These are phyloP conservation scores for Lipomyces kockii DNA, from an alignment of 805 yeast genomes.

Conservation along the genomic window DNA sequence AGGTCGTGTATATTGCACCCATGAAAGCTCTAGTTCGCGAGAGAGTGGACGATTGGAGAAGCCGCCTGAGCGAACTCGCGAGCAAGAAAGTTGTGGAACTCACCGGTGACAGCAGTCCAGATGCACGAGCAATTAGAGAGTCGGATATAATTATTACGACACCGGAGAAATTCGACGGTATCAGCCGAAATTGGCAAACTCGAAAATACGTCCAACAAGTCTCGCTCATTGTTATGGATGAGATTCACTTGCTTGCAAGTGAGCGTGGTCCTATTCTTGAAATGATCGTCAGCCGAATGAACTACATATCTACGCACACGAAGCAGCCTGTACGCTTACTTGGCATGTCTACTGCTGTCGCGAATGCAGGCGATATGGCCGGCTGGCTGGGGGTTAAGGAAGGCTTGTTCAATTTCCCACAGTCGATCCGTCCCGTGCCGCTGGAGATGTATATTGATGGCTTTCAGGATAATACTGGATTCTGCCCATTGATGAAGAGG, in stretches of 20 bases:
- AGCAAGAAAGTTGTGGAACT: slow-evolving; percentile 68
- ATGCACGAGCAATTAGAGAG: slow-evolving; percentile 63
- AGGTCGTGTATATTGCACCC: slow-evolving; percentile 80
- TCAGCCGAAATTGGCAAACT: slow-evolving; percentile 83
- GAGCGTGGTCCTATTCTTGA: slow-evolving; percentile 87
- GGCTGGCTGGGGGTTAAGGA: slow-evolving; percentile 76
- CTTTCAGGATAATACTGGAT: slow-evolving; percentile 78
- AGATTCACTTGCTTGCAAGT: slow-evolving; percentile 79
- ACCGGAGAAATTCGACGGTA: slow-evolving; percentile 87
- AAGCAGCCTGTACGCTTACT: slow-evolving; percentile 64
- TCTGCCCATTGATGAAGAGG: slow-evolving; percentile 77
- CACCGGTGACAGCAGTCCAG: slow-evolving; percentile 83
- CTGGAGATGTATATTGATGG: slow-evolving; percentile 87
- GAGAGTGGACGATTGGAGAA: slow-evolving; percentile 80
- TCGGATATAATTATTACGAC: slow-evolving; percentile 82
- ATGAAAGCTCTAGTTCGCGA: slow-evolving; percentile 87
- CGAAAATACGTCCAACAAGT: slow-evolving; percentile 75
- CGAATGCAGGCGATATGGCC: slow-evolving; percentile 85
- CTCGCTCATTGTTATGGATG: slow-evolving; percentile 82
- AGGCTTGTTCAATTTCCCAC: slow-evolving; percentile 80
- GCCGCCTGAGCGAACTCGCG: slow-evolving; percentile 51
- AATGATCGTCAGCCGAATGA: slow-evolving; percentile 88
- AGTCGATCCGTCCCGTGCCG: slow-evolving; percentile 83
- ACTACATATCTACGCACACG: slow-evolving; percentile 65
- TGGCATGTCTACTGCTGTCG: slow-evolving; percentile 85